These are phyloP conservation scores for Mycothermus thermophilus DNA, from an alignment of 495 filamentous ascomycete genomes.

Conservation along the genomic window DNA sequence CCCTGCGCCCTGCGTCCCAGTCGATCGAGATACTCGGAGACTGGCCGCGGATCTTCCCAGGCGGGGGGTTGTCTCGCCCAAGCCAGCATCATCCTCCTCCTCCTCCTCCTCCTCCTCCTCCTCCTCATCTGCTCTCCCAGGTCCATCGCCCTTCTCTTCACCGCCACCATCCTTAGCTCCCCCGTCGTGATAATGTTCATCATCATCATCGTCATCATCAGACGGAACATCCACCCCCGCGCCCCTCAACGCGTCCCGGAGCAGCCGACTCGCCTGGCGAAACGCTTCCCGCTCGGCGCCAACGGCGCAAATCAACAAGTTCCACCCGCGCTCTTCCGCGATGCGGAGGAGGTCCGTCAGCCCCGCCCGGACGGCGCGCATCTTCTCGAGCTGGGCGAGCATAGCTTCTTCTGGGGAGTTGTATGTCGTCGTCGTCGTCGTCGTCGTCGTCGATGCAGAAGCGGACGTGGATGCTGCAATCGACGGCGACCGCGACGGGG, in stretches of 20 bases:
- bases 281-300: conserved; percentile 83
- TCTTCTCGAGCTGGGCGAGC: conserved; percentile 34
- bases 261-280: conserved; percentile 49
- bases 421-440: too few species aligned
- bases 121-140: background rate
- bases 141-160: conserved; percentile 1
- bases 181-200: background rate
- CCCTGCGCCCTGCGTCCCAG: background rate
- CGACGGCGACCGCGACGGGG: background rate
- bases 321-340: conserved; percentile 63
- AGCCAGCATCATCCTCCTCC: too few species aligned
- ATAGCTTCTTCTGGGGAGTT: conserved; percentile 23
- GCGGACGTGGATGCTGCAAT: too few species aligned
- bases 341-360: conserved; percentile 48
- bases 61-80: conserved; percentile 6
- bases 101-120: conserved; percentile 8
- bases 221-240: conserved; percentile 13
- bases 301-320: conserved; percentile 72
- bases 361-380: conserved; percentile 41
- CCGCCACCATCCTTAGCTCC: background rate
- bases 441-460: too few species aligned
- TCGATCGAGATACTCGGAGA: conserved; percentile 3
- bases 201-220: background rate
- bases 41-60: conserved; percentile 9
- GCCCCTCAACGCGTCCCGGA: conserved; percentile 38